These are phyloP conservation scores for Jimgerdemannia lactiflua DNA, from an alignment of 192 early-diverging fungal species.

Conservation along the genomic window DNA sequence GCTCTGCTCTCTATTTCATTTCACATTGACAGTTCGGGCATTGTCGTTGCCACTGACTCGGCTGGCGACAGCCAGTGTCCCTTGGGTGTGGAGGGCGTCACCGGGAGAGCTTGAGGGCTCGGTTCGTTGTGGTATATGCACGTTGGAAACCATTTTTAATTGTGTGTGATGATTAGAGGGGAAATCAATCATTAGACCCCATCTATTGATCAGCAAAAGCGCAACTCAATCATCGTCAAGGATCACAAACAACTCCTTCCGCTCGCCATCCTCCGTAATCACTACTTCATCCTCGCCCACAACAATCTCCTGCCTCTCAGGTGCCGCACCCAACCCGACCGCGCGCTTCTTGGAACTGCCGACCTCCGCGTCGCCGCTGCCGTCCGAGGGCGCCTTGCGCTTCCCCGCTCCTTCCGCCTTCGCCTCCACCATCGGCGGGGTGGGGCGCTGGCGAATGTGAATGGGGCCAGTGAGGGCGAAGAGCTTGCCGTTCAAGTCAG, in stretches of 20 bases:
- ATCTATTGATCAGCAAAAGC: too few species aligned
- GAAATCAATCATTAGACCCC: too few species aligned
- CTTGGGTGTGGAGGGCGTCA: too few species aligned
- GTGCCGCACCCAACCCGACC: not conserved
- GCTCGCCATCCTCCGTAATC: not conserved
- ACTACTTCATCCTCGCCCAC: not conserved
- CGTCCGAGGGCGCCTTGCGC: not conserved
- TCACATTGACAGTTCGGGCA: too few species aligned
- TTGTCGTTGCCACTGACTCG: too few species aligned
- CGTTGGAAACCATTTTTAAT: too few species aligned
- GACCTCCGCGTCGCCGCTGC: not conserved
- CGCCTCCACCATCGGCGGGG: not conserved
- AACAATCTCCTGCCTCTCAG: not conserved
- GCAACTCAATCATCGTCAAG: not conserved
- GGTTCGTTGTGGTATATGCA: too few species aligned
- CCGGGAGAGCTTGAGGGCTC: too few species aligned
- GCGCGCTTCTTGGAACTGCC: not conserved
- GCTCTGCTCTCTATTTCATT: too few species aligned
- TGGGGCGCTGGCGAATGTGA: not conserved
- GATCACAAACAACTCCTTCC: not conserved
- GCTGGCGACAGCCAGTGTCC: too few species aligned
- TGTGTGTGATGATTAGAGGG: too few species aligned
- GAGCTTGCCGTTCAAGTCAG: not conserved
- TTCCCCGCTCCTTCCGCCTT: not conserved
- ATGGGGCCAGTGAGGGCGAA: not conserved